Evolutionary conservation across 116 monocot genomes (phyloP).

Genomic region (Thalassia testudinum): DNA sequence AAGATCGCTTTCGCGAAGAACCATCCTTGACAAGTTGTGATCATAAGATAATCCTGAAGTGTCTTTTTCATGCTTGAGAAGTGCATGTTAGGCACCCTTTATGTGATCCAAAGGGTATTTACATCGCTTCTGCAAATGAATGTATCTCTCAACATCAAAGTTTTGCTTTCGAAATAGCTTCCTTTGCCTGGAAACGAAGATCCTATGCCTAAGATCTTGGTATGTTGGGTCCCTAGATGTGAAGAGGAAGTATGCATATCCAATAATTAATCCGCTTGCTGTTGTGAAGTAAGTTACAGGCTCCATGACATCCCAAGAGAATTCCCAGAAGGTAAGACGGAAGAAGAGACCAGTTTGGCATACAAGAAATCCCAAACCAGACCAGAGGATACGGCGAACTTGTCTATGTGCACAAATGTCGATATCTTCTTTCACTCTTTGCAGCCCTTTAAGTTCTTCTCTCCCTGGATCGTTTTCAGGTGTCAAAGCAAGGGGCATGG

Average conservation of each 20-base stretch:
- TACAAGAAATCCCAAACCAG: slow-evolving; percentile 50
- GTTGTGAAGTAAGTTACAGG: slow-evolving; percentile 81
- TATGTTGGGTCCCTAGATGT: slow-evolving; percentile 89
- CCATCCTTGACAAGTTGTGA: too few relatives aligned
- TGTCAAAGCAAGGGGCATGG: slow-evolving; percentile 58
- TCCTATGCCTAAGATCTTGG: slow-evolving; percentile 76
- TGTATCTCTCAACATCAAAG: slow-evolving; percentile 48
- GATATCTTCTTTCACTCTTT: slow-evolving; percentile 60
- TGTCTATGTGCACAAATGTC: slow-evolving; percentile 72
- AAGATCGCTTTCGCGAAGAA: too few relatives aligned
- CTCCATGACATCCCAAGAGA: slow-evolving; percentile 99
- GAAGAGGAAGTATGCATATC: slow-evolving; percentile 78
- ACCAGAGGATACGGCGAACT: slow-evolving; percentile 67
- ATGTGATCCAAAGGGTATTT: slow-evolving; percentile 46
- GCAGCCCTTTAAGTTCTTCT: slow-evolving; percentile 62
- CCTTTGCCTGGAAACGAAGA: slow-evolving; percentile 53
- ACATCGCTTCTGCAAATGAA: slow-evolving; percentile 56
- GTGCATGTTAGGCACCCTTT: background rate
- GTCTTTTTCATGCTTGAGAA: too few relatives aligned
- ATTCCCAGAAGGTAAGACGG: slow-evolving; percentile 93
- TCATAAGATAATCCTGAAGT: too few relatives aligned
- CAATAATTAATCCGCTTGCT: slow-evolving; percentile 48
- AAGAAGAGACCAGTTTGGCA: slow-evolving; percentile 69
- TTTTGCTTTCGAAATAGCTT: slow-evolving; percentile 47
- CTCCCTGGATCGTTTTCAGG: slow-evolving; percentile 59